Conservation (phyloP, 225 moss, liverwort and hornwort genomes). For the Rhytidiadelphus loreus region DNA sequence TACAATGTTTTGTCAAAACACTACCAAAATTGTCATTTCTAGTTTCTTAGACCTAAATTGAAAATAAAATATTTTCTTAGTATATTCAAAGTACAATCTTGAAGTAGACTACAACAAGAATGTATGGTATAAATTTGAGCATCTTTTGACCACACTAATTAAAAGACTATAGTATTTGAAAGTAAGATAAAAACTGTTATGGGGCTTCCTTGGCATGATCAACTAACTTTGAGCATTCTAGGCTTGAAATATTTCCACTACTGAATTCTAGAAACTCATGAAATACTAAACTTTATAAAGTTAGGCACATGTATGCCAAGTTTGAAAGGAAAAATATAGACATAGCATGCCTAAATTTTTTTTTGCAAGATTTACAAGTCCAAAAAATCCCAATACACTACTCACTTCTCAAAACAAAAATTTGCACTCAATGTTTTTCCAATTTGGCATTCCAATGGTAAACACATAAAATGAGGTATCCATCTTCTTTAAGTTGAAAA, state of each 20-base stretch:
- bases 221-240: background rate
- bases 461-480: too few relatives aligned
- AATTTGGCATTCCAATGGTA: fast-evolving
- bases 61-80: background rate
- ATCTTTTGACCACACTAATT: fast-evolving
- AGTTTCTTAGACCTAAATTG: background rate
- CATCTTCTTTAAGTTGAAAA: too few relatives aligned
- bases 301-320: background rate
- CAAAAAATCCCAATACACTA: background rate
- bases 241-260: background rate
- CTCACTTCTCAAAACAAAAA: background rate
- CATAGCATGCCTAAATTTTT: fast-evolving
- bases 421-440: background rate
- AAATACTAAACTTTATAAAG: background rate
- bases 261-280: background rate
- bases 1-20: background rate
- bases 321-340: background rate
- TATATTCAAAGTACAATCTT: background rate
- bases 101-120: fast-evolving
- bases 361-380: background rate
- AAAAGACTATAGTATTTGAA: background rate
- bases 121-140: background rate
- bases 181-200: fast-evolving
- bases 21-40: fast-evolving
- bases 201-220: fast-evolving